These are phyloP conservation scores for Chaetomium tenue DNA, from an alignment of 495 filamentous ascomycete species.

Conservation along the genomic window DNA sequence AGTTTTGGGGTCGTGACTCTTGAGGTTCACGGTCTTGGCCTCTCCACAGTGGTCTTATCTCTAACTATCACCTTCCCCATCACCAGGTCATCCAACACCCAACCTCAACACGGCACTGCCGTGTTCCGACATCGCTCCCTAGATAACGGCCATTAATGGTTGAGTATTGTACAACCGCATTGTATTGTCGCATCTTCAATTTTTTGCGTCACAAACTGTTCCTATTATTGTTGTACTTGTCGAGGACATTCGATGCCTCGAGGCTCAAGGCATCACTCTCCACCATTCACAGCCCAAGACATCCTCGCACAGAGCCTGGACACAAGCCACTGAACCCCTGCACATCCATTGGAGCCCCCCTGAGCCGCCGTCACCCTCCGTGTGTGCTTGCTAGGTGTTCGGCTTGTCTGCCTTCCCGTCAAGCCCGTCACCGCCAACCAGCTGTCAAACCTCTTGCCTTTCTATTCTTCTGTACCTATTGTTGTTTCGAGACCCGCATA, in stretches of 20 bases:
- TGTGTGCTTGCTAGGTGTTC: slow-evolving; percentile 2
- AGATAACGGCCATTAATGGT: too few relatives aligned
- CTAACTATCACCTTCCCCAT: slow-evolving; percentile 13
- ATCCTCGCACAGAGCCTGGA: slow-evolving; percentile 4
- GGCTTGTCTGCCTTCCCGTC: slow-evolving; percentile 32
- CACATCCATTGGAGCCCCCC: slow-evolving; percentile 24
- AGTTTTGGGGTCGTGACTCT: neutral
- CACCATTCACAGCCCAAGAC: slow-evolving; percentile 10
- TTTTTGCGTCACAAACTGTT: too few relatives aligned
- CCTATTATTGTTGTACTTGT: neutral
- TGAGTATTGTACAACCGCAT: too few relatives aligned
- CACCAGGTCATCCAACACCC: too few relatives aligned
- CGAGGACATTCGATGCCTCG: neutral
- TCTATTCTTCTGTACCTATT: slow-evolving; percentile 4
- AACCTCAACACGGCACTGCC: too few relatives aligned
- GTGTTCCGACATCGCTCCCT: too few relatives aligned
- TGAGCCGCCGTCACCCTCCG: slow-evolving; percentile 21
- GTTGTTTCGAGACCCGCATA: slow-evolving; percentile 7
- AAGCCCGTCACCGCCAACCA: slow-evolving; percentile 37
- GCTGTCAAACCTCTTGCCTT: slow-evolving; percentile 1
- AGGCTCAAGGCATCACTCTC: slow-evolving; percentile 10
- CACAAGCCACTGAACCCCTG: slow-evolving; percentile 11
- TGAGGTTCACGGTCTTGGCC: neutral
- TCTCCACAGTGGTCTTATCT: neutral
- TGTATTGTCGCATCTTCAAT: too few relatives aligned